A percentile compares a stretch with the other conserved stretches of the same genome.
Evolutionary conservation across 139 green algal genomes (phyloP).

Genomic region (Pseudopediastrum boryanum): DNA sequence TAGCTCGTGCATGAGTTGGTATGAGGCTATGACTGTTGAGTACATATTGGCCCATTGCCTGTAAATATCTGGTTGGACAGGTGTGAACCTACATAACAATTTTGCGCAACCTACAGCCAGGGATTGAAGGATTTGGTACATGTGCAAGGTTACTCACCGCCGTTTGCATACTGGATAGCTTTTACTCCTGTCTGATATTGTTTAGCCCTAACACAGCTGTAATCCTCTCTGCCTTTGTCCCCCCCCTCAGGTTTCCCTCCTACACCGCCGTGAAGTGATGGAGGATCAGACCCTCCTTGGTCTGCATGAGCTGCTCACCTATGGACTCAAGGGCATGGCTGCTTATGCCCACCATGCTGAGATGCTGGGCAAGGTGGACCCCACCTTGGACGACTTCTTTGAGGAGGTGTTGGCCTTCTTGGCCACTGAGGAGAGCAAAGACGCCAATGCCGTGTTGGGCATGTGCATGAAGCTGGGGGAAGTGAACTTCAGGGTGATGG

Average conservation of each 20-base stretch:
- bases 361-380: constrained; percentile 52
- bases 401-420: constrained; percentile 55
- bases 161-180: too few species aligned
- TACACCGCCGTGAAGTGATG: constrained; percentile 33
- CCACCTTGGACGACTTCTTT: constrained; percentile 54
- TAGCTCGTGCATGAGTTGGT: too few species aligned
- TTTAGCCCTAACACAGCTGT: too few species aligned
- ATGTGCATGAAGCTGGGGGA: constrained; percentile 58
- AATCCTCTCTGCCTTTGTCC: too few species aligned
- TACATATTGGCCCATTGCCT: too few species aligned
- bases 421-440: constrained; percentile 22
- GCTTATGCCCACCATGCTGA: constrained; percentile 72
- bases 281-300: constrained; percentile 54
- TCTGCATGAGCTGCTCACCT: constrained; percentile 72
- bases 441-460: constrained; percentile 49
- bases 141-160: too few species aligned
- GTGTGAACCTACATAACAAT: too few species aligned
- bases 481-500: constrained; percentile 68
- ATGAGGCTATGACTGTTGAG: too few species aligned
- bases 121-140: too few species aligned
- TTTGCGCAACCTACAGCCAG: too few species aligned
- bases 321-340: constrained; percentile 69
- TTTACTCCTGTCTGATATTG: too few species aligned
- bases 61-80: too few species aligned
- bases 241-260: constrained; percentile 21